A percentile compares a stretch with the other conserved stretches of the same genome.
These are phyloP conservation scores for bread wheat (Triticum aestivum) DNA, from an alignment of 176 grass and related monocot genomes.

Conservation along the genomic window IWGSC_CS_RefSeq_v2.1 NC_057796.1:470102069-470102568, in stretches of 20 bases:
- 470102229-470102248: not conserved
- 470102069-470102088: not conserved
- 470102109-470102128: not conserved
- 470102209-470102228: not conserved
- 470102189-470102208: not conserved
- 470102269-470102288: not conserved
- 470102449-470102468: no score
- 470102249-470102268: not conserved
- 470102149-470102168: not conserved
- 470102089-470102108: not conserved
- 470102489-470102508: no score
- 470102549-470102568: no score
- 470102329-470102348: no score
- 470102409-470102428: no score
- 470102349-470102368: no score
- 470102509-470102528: no score
- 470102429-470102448: no score
- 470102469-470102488: no score
- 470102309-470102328: not conserved
- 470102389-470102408: no score
- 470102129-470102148: not conserved
- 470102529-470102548: no score
- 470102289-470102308: not conserved
- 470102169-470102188: not conserved
- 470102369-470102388: no score